Evolutionary conservation across 2,329 filamentous ascomycete species (phyloP).

Genomic region (Cercospora sojina): DNA sequence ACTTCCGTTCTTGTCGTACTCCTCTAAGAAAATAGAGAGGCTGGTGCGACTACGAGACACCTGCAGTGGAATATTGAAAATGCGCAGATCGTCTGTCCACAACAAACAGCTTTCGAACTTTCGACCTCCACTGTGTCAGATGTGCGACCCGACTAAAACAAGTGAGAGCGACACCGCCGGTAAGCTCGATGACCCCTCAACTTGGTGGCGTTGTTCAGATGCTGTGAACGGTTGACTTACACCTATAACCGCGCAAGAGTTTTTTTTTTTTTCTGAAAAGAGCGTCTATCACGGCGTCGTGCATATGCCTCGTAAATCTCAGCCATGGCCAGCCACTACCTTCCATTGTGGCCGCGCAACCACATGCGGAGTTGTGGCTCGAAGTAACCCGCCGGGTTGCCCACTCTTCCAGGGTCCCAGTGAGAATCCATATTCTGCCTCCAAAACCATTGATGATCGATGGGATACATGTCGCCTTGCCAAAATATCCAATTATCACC

Average conservation of each 20-base stretch:
- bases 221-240: neutral
- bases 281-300: neutral
- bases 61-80: neutral
- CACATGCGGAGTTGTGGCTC: neutral
- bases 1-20: neutral
- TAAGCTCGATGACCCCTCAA: neutral
- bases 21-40: neutral
- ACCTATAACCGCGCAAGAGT: neutral
- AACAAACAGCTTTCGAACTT: neutral
- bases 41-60: neutral
- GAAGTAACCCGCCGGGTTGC: neutral
- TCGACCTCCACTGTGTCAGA: neutral
- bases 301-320: neutral
- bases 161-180: neutral
- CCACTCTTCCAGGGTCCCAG: neutral
- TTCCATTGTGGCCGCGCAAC: too few relatives aligned
- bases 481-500: neutral
- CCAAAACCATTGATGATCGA: neutral
- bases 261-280: too few relatives aligned
- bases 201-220: neutral
- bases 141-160: neutral
- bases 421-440: neutral
- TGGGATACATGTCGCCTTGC: neutral
- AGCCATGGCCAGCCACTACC: neutral
- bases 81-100: neutral